Base-by-base conservation (phyloP, 345 rosid species). In the Corymbia maculata region DNA sequence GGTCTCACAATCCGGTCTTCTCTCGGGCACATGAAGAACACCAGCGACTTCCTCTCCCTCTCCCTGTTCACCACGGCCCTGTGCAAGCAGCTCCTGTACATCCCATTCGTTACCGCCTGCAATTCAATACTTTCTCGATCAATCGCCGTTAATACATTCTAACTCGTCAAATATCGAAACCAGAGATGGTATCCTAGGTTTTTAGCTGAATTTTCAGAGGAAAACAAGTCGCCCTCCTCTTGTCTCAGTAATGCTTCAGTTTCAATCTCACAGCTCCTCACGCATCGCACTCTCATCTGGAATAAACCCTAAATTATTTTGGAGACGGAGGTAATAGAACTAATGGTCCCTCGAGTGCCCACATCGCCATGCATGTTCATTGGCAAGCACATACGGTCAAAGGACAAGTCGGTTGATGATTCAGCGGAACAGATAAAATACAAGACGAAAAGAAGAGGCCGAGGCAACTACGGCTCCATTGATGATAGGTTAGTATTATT, bases 81-180 rank as follows among this genome's bases (percentile, higher is more conserved):
- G 30, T 95, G 98, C 80, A 93, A 85, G 91, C 96, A 93, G 86
- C 97, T 96, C 91, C 95, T 95, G 94, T 93, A 95, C 86, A 21
- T 89, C 52, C 95, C 97, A 49, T 95, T 95, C 16, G 94, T 89
- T 75, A 94, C 88, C 64, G 96, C 97, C 97, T 95, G 61, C 53
- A 86, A 13, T 13, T 32, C 51, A 51, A 26, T 51, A 28, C 86
- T 85, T 66, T 85, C 59, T 70, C 10, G 45, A 85, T 30, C 22
- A 85, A 49, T 51, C 30, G 59, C 24, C 53, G 26, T 50, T 49
- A 30, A 26, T 26, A 50, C 87, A 36, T 14, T 75, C 84, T 42
- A 42, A 42, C 49, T 36, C 47, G 28, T 42, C 84, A 75, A 42
- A 21, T 75, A 42, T 75, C 13, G 49, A 42, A 75, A 75, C 49